phyloP scores from a whole-genome alignment of 2,329 filamentous ascomycete genomes.

The Scedosporium boydii region DNA sequence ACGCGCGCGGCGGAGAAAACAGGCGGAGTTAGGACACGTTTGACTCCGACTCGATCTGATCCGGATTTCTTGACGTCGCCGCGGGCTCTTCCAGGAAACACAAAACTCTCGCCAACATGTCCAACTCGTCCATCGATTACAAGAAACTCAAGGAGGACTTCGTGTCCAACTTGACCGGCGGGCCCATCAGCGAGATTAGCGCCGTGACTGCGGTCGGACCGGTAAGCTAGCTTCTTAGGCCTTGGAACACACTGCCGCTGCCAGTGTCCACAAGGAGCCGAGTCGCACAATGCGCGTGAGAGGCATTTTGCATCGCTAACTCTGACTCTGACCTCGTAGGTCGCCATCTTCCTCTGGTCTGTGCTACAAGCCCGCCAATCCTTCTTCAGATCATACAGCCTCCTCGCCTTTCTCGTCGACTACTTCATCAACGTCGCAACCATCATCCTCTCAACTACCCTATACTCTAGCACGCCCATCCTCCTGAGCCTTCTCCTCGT shows the following conservation, averaged over 20 bases:
- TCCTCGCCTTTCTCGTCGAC: slow-evolving; percentile 62
- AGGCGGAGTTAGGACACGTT: too few species aligned
- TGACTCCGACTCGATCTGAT: too few species aligned
- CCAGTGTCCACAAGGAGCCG: too few species aligned
- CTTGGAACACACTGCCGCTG: not conserved
- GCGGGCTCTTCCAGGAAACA: too few species aligned
- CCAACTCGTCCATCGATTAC: slow-evolving; percentile 47
- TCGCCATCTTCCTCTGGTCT: slow-evolving; percentile 79
- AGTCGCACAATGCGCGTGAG: not conserved
- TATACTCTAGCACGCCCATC: slow-evolving; percentile 68
- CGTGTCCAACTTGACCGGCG: slow-evolving; percentile 82
- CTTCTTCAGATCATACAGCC: slow-evolving; percentile 70
- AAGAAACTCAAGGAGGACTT: slow-evolving; percentile 92
- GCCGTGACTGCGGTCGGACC: slow-evolving; percentile 75
- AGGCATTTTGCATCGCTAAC: slow-evolving; percentile 12
- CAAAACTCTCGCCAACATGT: slow-evolving; percentile 19
- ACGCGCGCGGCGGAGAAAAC: too few species aligned
- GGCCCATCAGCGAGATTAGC: slow-evolving; percentile 77
- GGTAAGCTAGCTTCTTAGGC: slow-evolving; percentile 38
- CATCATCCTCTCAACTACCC: slow-evolving; percentile 74
- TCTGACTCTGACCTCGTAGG: slow-evolving; percentile 35
- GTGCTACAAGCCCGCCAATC: slow-evolving; percentile 73
- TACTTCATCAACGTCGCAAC: slow-evolving; percentile 79
- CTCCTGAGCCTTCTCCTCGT: slow-evolving; percentile 68
- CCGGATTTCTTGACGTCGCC: not conserved